Base-by-base conservation (phyloP, 306 rosid genomes). In the Quercus agrifolia region DNA sequence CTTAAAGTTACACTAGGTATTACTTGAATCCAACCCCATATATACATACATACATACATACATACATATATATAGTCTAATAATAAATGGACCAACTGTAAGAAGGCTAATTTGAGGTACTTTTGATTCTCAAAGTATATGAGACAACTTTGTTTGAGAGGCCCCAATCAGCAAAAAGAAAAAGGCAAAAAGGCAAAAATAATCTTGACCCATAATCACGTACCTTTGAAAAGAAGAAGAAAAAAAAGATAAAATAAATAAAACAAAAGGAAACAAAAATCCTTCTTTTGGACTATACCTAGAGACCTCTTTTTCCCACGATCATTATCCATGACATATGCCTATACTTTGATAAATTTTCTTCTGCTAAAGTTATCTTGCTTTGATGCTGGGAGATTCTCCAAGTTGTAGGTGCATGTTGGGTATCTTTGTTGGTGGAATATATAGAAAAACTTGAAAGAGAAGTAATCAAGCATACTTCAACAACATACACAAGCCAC, bases 101-200 rank as follows among this genome's bases (percentile, higher is more conserved):
- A 78, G 79, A 69, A 84, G 77, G 86, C 84, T 82, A 77, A 86
- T 86, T 81, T 83, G 78, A 80, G 84, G 87, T 82, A 83, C 88
- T 87, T 84, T 87, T 84, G 82, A 86, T 90, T 82, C 83, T 87
- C 90, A 86, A 86, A 87, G 94, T 88, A 87, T 74, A 86, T 82
- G 90, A 84, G 93, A 90, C 93, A 90, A 89, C 94, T 88, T 90
- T 88, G 91, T 81, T 86, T 80, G 81, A 76, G 88, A 87, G 94
- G 83, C 86, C 94, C 91, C 94, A 85, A 77, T 81, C 83, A 85
- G 70, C 61, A 85, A 87, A 88, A 86, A 73, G 74, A 78, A 83
- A 88, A 86, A 74, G 83, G 82, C 1, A 56, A 77, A 91, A 83
- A 69, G 83, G 79, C 1, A 77, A 87, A 85, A 88, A 82, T 81